phyloP scores from a whole-genome alignment of 257 asterid genomes.

The Rubia yunnanensis region DNA sequence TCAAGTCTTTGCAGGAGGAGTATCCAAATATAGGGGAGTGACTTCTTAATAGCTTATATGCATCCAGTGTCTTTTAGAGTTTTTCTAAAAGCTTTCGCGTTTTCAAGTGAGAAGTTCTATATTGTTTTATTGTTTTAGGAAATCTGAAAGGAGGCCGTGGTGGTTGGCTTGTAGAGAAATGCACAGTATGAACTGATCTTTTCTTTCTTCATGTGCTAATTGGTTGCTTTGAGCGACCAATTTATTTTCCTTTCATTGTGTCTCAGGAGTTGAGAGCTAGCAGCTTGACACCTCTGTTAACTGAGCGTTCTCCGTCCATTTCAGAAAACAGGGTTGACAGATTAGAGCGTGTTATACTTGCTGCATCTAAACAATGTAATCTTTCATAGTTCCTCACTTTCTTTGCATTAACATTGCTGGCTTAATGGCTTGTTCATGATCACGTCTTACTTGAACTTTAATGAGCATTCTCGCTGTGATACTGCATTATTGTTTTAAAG shows the following conservation, averaged over 20 bases:
- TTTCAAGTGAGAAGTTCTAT: not conserved
- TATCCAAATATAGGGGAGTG: conserved; percentile 76
- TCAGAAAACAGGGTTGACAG: conserved; percentile 80
- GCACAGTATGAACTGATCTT: conserved; percentile 60
- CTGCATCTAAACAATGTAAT: conserved; percentile 88
- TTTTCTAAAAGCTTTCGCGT: too few relatives aligned
- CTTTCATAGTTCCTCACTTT: not conserved
- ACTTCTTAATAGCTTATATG: conserved; percentile 17
- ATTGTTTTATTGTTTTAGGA: conserved; percentile 33
- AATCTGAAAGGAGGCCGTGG: conserved; percentile 92
- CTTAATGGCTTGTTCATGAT: conserved; percentile 2
- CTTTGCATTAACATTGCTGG: not conserved
- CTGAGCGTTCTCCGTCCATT: conserved; percentile 63
- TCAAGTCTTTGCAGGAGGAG: conserved; percentile 69
- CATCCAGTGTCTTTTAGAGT: not conserved
- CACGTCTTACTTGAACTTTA: conserved; percentile 2
- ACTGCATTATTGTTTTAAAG: not conserved
- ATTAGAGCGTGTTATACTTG: conserved; percentile 70
- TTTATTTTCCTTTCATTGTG: conserved; percentile 11
- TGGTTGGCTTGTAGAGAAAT: conserved; percentile 98
- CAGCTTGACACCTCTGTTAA: conserved; percentile 79
- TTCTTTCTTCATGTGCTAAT: conserved; percentile 16
- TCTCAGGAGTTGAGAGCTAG: conserved; percentile 87
- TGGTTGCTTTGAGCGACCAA: conserved; percentile 3
- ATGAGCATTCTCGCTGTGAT: too few relatives aligned